phyloP scores from a whole-genome alignment of 768 basidiomycete species.

The Hygrocybe punicea region DNA sequence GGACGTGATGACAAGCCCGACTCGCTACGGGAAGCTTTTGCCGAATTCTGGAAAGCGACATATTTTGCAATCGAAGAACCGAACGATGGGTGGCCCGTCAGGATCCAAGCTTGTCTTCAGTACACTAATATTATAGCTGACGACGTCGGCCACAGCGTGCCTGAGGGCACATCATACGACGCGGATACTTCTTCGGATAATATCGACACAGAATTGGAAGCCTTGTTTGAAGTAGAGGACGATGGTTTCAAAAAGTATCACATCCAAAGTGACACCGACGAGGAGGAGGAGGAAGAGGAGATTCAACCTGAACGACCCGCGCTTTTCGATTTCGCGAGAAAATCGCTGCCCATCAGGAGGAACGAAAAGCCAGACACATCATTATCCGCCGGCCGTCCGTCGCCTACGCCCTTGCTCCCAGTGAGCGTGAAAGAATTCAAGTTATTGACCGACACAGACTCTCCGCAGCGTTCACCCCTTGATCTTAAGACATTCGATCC shows the following conservation, averaged over 20 bases:
- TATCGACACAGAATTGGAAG: neutral
- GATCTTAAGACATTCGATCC: constrained; percentile 5
- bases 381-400: constrained; percentile 15
- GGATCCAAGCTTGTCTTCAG: constrained; percentile 34
- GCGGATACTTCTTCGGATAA: neutral
- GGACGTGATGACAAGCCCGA: constrained; percentile 48
- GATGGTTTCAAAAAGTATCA: neutral
- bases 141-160: neutral
- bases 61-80: constrained; percentile 45
- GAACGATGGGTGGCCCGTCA: constrained; percentile 51
- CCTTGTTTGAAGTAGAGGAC: neutral
- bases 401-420: neutral
- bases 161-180: neutral
- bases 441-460: neutral
- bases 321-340: constrained; percentile 4
- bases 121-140: constrained; percentile 8
- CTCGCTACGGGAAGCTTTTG: constrained; percentile 49
- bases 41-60: constrained; percentile 56
- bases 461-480: neutral
- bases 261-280: constrained; percentile 8
- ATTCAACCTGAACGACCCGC: neutral
- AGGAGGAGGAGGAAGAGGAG: neutral
- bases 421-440: neutral
- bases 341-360: neutral
- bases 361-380: neutral